Evolutionary conservation across 768 basidiomycete genomes (phyloP), one percentile per base, ranked within the genome.

Genomic region (Pisolithus orientalis): DNA sequence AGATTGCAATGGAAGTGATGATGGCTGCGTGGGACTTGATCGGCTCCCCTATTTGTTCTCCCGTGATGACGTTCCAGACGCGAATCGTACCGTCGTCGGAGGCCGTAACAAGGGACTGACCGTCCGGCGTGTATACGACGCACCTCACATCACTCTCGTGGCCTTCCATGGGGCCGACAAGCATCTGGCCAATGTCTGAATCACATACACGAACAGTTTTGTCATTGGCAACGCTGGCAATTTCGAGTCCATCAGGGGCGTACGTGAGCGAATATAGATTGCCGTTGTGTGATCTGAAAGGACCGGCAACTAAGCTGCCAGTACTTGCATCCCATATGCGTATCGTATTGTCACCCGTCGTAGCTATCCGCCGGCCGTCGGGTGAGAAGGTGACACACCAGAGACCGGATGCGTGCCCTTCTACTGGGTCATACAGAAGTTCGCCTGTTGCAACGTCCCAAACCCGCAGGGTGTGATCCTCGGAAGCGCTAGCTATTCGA

Each of bases 191-290:
- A 45, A 62, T 62, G 56, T 66, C 66, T 5, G 66, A 44, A 50
- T 68, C 60, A 47, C 68, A 70, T 47, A 69, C 50, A 52, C 67
- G 63, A 27, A 67, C 53, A 1, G 67, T 63, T 29, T 59, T 61
- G 60, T 69, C 68, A 51, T 61, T 64, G 24, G 68, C 61, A 7
- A 59, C 63, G 57, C 61, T 65, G 42, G 59, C 62, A 54, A 65
- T 65, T 40, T 66, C 64, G 60, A 63, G 64, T 28, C 64, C 62
- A 25, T 65, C 64, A 32, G 64, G 63, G 50, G 57, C 57, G 24
- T 54, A 80, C 70, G 81, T 48, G 78, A 65, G 57, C 53, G 64
- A 55, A 47, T 65, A 66, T 7, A 64, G 62, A 51, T 64, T 65
- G 62, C 62, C 62, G 51, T 64, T 60, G 64, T 65, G 64, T 29